Base-by-base conservation (phyloP, 192 early-diverging fungal species). In the Gamsiella multidivaricata region DNA sequence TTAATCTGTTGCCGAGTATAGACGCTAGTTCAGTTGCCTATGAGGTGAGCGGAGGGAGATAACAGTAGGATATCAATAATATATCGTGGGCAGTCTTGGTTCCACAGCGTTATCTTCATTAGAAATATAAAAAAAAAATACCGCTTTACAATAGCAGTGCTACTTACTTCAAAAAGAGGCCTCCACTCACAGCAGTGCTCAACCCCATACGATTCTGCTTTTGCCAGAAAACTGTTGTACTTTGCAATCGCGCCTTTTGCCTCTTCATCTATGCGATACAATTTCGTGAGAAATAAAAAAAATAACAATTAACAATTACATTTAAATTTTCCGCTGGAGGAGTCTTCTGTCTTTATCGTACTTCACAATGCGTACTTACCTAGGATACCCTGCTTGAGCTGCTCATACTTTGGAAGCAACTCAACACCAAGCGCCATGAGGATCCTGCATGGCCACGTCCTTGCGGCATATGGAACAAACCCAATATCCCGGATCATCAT, bases 401-500 rank as follows among this genome's bases (percentile, higher is more conserved):
- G 47, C n/a, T 84, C 74, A 33, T 75, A 65, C 41, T 79, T 61
- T 14, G 70, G 47, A 18, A 73, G 41, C 18, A 89, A 61, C 1
- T 88, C 86, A 14, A 80, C 78, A 4, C 82, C 81, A 0, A 89
- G 75, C 1, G 80, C 80, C 28, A 90, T 79, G 4, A 88, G 36
- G 0, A 88, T 50, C 12, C 71, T 66, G 14, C 68, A 56, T 12
- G 71, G 56, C 91, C 91, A 93, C 26, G 79, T 76, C 8, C 42
- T 46, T 1, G 85, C 87, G 3, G 85, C 67, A 0, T 75, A 56
- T 32, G 84, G 81, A 34, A 88, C 81, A 42, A 41, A 42, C 2
- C 85, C 86, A 25, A 87, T 67, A 1, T 82, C 64, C 43, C 90
- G 87, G 33, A 92, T 85, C 33, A 85, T 42, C 46, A 84, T 82